These are phyloP conservation scores for Micromonas commoda DNA, from an alignment of 139 green algal species.

Conservation along the genomic window DNA sequence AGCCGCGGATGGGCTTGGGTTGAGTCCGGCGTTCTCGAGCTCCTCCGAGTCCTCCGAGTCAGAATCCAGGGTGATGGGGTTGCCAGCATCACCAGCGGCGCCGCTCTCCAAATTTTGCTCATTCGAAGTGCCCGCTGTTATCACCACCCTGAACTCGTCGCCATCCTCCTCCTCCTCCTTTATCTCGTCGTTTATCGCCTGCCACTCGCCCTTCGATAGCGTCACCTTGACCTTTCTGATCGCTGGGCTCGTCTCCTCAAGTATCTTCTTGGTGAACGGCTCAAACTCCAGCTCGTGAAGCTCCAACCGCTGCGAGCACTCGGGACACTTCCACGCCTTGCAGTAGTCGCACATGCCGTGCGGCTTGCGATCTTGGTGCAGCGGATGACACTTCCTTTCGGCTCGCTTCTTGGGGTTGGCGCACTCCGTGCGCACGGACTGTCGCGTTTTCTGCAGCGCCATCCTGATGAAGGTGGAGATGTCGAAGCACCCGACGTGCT, in stretches of 20 bases:
- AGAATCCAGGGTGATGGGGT: too few relatives aligned
- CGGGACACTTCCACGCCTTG: background rate
- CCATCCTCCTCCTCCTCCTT: background rate
- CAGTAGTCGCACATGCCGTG: background rate
- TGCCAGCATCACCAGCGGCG: too few relatives aligned
- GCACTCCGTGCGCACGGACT: background rate
- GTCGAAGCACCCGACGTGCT: conserved; percentile 14
- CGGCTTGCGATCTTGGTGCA: background rate
- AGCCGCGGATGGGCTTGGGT: too few relatives aligned
- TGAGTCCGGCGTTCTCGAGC: too few relatives aligned
- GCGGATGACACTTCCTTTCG: background rate
- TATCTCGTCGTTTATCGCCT: background rate
- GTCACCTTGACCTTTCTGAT: background rate
- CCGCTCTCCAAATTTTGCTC: too few relatives aligned
- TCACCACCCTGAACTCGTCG: background rate
- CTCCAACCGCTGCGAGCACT: background rate
- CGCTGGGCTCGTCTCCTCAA: background rate
- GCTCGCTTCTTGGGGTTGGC: background rate
- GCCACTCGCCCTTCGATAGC: background rate
- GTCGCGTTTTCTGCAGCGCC: background rate
- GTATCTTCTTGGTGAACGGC: background rate
- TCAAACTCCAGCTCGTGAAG: background rate
- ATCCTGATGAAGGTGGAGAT: background rate
- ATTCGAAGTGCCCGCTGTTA: too few relatives aligned
- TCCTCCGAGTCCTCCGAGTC: too few relatives aligned